phyloP scores from a whole-genome alignment of 371 early-diverging fungal species.

The Actinomucor elegans region DNA sequence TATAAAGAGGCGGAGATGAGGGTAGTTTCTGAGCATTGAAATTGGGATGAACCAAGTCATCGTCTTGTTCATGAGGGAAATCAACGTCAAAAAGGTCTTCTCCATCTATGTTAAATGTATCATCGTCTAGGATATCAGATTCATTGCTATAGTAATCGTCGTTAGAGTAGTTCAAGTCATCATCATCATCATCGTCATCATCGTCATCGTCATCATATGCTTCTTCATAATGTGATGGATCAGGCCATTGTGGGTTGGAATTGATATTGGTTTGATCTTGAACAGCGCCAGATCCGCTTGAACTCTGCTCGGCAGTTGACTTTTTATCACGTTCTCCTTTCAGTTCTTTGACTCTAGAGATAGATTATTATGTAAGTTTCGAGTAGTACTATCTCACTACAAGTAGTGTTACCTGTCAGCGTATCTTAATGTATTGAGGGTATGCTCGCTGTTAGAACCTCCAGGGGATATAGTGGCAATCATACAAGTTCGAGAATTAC shows the following conservation, averaged over 20 bases:
- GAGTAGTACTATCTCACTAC: too few species aligned
- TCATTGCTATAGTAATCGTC: conserved; percentile 30
- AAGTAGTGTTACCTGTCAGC: too few species aligned
- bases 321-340: conserved; percentile 61
- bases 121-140: conserved; percentile 45
- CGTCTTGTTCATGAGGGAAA: conserved; percentile 50
- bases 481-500: conserved; percentile 94
- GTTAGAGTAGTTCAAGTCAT: conserved; percentile 24
- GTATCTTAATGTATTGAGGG: conserved; percentile 96
- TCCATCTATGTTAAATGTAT: conserved; percentile 50
- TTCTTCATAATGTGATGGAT: neutral
- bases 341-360: conserved; percentile 89
- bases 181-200: conserved; percentile 23
- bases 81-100: conserved; percentile 55
- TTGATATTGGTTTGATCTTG: neutral
- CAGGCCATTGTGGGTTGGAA: neutral
- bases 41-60: conserved; percentile 25
- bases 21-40: conserved; percentile 2
- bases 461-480: conserved; percentile 95
- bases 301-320: conserved; percentile 5
- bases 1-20: neutral
- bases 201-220: conserved; percentile 1
- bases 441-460: conserved; percentile 89
- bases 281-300: conserved; percentile 9
- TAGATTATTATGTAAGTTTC: too few species aligned